phyloP scores from a whole-genome alignment of 495 filamentous ascomycete species.

The Talaromyces stipitatus region DNA sequence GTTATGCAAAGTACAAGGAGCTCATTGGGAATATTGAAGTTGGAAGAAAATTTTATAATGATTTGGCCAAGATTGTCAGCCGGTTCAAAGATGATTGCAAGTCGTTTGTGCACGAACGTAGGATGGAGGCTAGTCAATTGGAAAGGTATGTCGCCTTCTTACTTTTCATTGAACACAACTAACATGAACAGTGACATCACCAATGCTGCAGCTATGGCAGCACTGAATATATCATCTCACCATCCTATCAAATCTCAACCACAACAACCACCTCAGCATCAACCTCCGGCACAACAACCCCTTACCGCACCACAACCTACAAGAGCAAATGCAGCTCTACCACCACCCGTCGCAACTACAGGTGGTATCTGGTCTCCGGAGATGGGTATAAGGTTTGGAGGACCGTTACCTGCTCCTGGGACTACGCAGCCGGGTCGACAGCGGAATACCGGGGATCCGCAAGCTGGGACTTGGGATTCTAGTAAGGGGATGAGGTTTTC shows the following conservation, averaged over 20 bases:
- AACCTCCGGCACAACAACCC: conserved; percentile 30
- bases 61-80: conserved; percentile 75
- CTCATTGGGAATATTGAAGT: conserved; percentile 82
- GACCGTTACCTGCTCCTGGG: conserved; percentile 11
- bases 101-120: conserved; percentile 69
- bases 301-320: conserved; percentile 50
- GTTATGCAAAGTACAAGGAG: conserved; percentile 92
- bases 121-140: conserved; percentile 70
- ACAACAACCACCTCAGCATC: conserved; percentile 21
- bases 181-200: conserved; percentile 44
- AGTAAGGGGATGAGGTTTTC: conserved; percentile 55
- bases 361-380: conserved; percentile 73
- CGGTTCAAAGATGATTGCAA: conserved; percentile 71
- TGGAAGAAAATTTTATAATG: conserved; percentile 94
- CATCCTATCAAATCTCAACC: conserved; percentile 22
- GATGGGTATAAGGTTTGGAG: conserved; percentile 68
- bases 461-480: conserved; percentile 48
- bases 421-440: conserved; percentile 9
- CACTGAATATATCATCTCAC: conserved; percentile 45
- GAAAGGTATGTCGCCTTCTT: conserved; percentile 49
- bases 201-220: conserved; percentile 52
- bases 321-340: conserved; percentile 39
- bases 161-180: conserved; percentile 8
- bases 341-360: conserved; percentile 44
- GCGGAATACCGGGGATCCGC: conserved; percentile 4